Evolutionary conservation across 1,139 yeast genomes (phyloP), one percentile per base, ranked within the genome.

Genomic region (Pichia sp.): DNA sequence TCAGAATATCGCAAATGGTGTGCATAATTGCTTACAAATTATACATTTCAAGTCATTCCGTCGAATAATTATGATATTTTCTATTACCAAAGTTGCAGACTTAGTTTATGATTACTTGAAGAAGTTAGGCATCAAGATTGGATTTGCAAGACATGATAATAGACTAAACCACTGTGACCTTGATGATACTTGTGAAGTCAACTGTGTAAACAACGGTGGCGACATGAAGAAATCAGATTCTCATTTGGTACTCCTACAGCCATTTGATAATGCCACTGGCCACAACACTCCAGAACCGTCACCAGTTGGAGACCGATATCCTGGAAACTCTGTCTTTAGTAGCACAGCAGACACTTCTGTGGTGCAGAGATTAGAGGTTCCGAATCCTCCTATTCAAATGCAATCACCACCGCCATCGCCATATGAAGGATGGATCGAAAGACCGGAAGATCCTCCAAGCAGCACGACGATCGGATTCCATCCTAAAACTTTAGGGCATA

Each of bases 401-500:
- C 64, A 60, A 48, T 63, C 67, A 0, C 67, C 67, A 4, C 67
- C 67, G 10, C 58, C 66, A 2, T 63, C 67, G 2, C 67, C 67
- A 3, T 62, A 62, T 41, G 51, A 62, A 24, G 66, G 66, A 3
- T 62, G 58, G 52, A 51, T 54, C 8, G 56, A 54, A 28, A 51
- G 48, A 41, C 63, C 62, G 1, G 67, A 63, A 44, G 67, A 62
- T 1, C 58, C 66, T 8, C 67, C 67, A 12, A 47, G 53, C 35
- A 61, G 58, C 38, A 49, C 47, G 30, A 53, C 58, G 8, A 52
- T 62, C 4, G 57, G 63, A 43, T 55, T 58, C 10, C 62, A 63
- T 50, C 67, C 67, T 2, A 52, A 49, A 40, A 51, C 62, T 3
- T 45, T 63, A 18, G 51, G 62, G 5, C 63, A 62, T 42, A 39